phyloP scores from a whole-genome alignment of 257 asterid genomes.

The Primulina huaijiensis region DNA sequence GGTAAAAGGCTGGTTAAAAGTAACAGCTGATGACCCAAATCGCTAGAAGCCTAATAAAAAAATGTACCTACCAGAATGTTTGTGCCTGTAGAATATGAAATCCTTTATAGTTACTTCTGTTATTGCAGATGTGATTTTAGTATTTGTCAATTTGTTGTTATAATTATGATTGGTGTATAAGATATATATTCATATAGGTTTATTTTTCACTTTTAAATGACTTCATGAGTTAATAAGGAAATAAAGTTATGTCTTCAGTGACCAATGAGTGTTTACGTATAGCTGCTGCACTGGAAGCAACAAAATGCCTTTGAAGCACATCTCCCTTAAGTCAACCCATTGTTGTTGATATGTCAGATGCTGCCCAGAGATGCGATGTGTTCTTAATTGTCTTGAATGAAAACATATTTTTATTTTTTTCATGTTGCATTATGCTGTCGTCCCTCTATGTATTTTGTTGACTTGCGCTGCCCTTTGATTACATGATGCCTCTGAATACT shows the following conservation, averaged over 20 bases:
- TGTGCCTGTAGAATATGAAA: too few relatives aligned
- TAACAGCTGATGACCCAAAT: not conserved
- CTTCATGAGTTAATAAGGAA: slow-evolving; percentile 2
- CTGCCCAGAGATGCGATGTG: not conserved
- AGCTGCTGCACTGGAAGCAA: slow-evolving; percentile 3
- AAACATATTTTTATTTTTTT: not conserved
- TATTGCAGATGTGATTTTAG: too few relatives aligned
- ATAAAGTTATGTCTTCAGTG: not conserved
- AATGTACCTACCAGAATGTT: too few relatives aligned
- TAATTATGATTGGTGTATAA: too few relatives aligned
- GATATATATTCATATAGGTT: not conserved
- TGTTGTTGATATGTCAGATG: slow-evolving; percentile 10
- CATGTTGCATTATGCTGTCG: not conserved
- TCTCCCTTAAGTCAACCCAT: not conserved
- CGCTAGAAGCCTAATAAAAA: not conserved
- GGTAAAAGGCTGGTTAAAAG: not conserved
- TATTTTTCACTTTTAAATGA: not conserved
- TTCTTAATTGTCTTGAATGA: slow-evolving; percentile 7
- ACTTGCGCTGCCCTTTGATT: slow-evolving; percentile 3
- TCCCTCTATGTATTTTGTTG: slow-evolving; percentile 15
- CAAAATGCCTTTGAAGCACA: not conserved
- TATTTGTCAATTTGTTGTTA: too few relatives aligned
- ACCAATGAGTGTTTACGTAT: slow-evolving; percentile 15
- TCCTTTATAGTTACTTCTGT: too few relatives aligned
- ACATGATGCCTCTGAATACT: slow-evolving; percentile 1